Evolutionary conservation across 1,139 yeast genomes (phyloP), one percentile per base, ranked within the genome.

Genomic region (Taphrina communis): DNA sequence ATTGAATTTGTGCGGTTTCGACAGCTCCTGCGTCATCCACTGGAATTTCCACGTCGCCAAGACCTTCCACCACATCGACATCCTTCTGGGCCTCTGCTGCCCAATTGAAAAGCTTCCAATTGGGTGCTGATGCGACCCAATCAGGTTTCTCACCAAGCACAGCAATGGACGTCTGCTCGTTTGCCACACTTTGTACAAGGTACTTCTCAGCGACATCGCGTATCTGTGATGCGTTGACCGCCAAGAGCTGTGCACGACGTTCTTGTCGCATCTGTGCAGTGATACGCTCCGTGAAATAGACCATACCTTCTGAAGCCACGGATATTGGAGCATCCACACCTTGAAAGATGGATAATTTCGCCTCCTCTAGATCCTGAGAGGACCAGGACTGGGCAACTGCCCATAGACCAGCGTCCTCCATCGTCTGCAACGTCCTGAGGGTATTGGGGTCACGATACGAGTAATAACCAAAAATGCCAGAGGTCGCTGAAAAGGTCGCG

Each of bases 381-480:
- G 83, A 82, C 81, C 86, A 81, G 55, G 81, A 80, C 59, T 83
- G 82, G n/a, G 81, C 78, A 21, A 83, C 73, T 0, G 90, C 90
- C 78, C 85, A 83, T 8, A 77, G 75, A 8, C 87, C 87, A 2
- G 91, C 83, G n/a, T 82, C 79, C 31, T 80, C 78, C 76, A 90
- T 89, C 0, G 88, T 84, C 6, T 82, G 79, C 17, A 91, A 78
- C 1, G 97, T 88, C 72, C 85, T 85, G 51, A 84, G 77, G 0
- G 97, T 91, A 72, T 90, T 88, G 19, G 99, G 99, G 78, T 94
- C 99, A 74, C 99, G 84, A 80, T 94, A 94, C 0, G 97, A 91
- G 79, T 89, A 95, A 79, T 84, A 92, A 66, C 89, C 85, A 74
- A 93, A 84, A 1, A 88, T 77, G 0, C 98, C 98, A 68, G 90